Conservation (phyloP, 108 stramenopile species). For the Ochromonas danica region DNA sequence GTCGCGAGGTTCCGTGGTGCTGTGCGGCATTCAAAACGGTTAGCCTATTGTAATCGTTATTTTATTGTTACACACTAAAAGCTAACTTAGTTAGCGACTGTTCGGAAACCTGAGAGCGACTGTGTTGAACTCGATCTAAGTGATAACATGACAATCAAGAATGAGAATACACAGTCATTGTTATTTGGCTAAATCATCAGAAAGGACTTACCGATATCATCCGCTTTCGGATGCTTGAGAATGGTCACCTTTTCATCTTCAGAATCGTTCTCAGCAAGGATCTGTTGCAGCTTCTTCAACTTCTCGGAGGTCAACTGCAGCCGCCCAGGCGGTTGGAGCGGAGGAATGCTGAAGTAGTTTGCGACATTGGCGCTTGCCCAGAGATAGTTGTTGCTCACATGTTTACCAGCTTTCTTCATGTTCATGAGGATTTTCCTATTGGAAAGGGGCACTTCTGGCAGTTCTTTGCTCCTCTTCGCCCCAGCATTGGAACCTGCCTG, state of each 20-base stretch:
- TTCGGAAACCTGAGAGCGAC: too few relatives aligned
- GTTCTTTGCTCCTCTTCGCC: background rate
- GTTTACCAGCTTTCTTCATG: background rate
- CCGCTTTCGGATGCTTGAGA: background rate
- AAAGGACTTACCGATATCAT: too few relatives aligned
- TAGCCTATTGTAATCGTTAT: too few relatives aligned
- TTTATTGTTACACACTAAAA: too few relatives aligned
- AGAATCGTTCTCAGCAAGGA: background rate
- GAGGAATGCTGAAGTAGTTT: background rate
- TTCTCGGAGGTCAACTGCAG: background rate
- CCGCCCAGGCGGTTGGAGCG: background rate
- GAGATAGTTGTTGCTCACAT: background rate
- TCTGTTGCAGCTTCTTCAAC: background rate
- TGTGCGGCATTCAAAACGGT: too few relatives aligned
- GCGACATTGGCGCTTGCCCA: background rate
- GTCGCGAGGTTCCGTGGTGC: too few relatives aligned
- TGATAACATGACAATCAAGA: too few relatives aligned
- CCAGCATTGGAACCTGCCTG: background rate
- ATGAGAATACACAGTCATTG: too few relatives aligned
- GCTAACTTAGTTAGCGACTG: too few relatives aligned
- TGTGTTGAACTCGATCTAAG: too few relatives aligned
- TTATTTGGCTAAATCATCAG: too few relatives aligned
- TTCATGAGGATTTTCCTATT: background rate
- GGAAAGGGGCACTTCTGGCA: background rate
- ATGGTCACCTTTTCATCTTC: slow-evolving; percentile 9